A percentile compares a stretch with the other conserved stretches of the same genome.
Evolutionary conservation across 768 basidiomycete genomes (phyloP).

Genomic region (Xerocomellus dryophilus): DNA sequence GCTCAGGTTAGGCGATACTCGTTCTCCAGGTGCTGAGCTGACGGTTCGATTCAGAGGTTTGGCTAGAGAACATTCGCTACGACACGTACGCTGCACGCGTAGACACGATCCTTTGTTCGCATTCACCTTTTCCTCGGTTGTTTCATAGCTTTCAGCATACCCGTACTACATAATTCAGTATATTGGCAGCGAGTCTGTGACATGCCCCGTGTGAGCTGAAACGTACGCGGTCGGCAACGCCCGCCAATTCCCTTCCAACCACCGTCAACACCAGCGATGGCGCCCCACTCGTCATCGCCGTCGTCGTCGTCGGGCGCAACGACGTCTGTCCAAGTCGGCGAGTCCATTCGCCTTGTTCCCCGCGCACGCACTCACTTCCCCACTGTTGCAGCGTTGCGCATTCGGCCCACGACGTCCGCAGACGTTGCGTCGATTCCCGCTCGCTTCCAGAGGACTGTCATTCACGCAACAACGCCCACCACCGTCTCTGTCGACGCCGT

Average conservation of each 20-base stretch:
- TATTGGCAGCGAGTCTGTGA: conserved; percentile 17
- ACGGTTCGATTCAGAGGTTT: conserved; percentile 5
- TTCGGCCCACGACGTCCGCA: conserved; percentile 82
- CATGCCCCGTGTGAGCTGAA: conserved; percentile 27
- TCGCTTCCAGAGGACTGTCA: conserved; percentile 88
- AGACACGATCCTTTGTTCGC: conserved; percentile 31
- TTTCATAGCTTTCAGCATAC: conserved; percentile 31
- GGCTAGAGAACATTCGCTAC: conserved; percentile 22
- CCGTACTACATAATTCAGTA: conserved; percentile 34
- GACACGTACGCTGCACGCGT: conserved; percentile 21
- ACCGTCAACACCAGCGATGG: conserved; percentile 49
- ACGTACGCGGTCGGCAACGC: conserved; percentile 24
- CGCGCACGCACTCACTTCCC: background rate
- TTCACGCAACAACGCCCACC: conserved; percentile 71
- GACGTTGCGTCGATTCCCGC: conserved; percentile 85
- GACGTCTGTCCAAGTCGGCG: conserved; percentile 93
- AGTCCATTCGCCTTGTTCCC: conserved; percentile 35
- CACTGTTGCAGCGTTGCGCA: conserved; percentile 69
- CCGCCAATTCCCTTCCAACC: conserved; percentile 31
- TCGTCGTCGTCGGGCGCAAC: conserved; percentile 59
- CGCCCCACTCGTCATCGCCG: conserved; percentile 65
- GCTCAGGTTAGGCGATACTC: conserved; percentile 17
- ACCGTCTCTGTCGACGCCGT: conserved; percentile 82
- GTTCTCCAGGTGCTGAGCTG: background rate
- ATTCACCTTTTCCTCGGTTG: conserved; percentile 10